A percentile compares a stretch with the other conserved stretches of the same genome.
phyloP scores from a whole-genome alignment of 192 early-diverging fungal genomes.

The Entomortierella beljakovae region DNA sequence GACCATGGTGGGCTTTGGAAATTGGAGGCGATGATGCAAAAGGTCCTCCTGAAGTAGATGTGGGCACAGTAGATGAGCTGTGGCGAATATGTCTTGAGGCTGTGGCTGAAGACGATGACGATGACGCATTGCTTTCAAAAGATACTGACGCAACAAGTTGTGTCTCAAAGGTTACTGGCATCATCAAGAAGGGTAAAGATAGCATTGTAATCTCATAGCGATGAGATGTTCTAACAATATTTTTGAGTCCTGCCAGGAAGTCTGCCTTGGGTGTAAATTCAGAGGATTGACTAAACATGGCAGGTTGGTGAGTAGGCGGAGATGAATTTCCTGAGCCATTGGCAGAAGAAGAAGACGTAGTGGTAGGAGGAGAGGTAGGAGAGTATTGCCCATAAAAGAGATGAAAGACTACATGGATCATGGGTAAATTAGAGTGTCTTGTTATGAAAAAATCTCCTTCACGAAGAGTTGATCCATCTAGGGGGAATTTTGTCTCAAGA shows the following conservation, averaged over 20 bases:
- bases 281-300: constrained; percentile 18
- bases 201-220: constrained; percentile 72
- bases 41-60: constrained; percentile 7
- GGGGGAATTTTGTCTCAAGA: constrained; percentile 63
- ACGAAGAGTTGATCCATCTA: constrained; percentile 35
- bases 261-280: constrained; percentile 42
- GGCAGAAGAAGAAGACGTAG: constrained; percentile 1
- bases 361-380: too few relatives aligned
- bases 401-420: constrained; percentile 81
- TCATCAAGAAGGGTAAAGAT: constrained; percentile 73
- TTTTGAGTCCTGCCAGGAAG: constrained; percentile 69
- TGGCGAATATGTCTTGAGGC: constrained; percentile 19
- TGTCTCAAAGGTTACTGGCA: constrained; percentile 57
- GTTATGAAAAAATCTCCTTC: constrained; percentile 81
- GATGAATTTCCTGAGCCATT: too few relatives aligned
- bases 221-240: constrained; percentile 69
- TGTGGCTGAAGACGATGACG: too few relatives aligned
- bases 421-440: constrained; percentile 78
- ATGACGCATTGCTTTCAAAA: not conserved
- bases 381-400: constrained; percentile 62
- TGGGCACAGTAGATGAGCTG: constrained; percentile 17
- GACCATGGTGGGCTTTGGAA: constrained; percentile 19
- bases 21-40: constrained; percentile 15
- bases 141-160: constrained; percentile 12
- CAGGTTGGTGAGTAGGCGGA: not conserved